Conservation (phyloP, 768 basidiomycete species). For the Clitopilus hobsonii region DNA sequence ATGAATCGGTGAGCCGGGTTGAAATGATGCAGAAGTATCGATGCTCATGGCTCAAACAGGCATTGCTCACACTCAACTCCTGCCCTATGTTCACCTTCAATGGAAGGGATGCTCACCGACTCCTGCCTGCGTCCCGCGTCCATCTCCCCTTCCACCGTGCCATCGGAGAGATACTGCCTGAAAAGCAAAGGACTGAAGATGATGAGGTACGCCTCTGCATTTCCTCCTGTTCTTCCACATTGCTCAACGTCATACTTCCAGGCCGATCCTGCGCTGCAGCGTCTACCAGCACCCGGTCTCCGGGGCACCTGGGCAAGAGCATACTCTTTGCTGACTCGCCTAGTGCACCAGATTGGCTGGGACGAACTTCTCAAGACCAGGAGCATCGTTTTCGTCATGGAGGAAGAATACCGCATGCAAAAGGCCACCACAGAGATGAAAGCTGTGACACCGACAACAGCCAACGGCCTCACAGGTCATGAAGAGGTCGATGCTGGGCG, state of each 20-base stretch:
- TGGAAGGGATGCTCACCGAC: slow-evolving; percentile 88
- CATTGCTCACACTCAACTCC: slow-evolving; percentile 92
- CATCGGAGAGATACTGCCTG: slow-evolving; percentile 88
- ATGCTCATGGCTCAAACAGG: slow-evolving; percentile 32
- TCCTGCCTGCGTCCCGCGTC: slow-evolving; percentile 71
- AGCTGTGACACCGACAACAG: slow-evolving; percentile 18
- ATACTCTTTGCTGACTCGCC: slow-evolving; percentile 82
- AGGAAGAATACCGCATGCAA: slow-evolving; percentile 98
- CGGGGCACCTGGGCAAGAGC: slow-evolving; percentile 96
- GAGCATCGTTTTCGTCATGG: slow-evolving; percentile 97
- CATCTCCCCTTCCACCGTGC: slow-evolving; percentile 84
- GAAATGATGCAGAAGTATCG: not conserved
- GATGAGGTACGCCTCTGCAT: slow-evolving; percentile 61
- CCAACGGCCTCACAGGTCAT: slow-evolving; percentile 15
- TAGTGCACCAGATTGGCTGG: slow-evolving; percentile 96
- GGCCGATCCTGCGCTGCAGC: slow-evolving; percentile 90
- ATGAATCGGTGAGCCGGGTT: slow-evolving; percentile 52
- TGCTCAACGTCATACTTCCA: slow-evolving; percentile 20
- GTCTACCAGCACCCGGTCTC: slow-evolving; percentile 92
- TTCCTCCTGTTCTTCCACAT: not conserved
- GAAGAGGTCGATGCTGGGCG: slow-evolving; percentile 27
- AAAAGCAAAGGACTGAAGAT: slow-evolving; percentile 75
- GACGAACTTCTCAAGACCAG: slow-evolving; percentile 95
- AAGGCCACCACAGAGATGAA: slow-evolving; percentile 76
- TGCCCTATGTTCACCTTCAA: slow-evolving; percentile 99